These are phyloP conservation scores for Teratosphaeriaceae sp. DNA, from an alignment of 2,329 filamentous ascomycete genomes.

Conservation along the genomic window DNA sequence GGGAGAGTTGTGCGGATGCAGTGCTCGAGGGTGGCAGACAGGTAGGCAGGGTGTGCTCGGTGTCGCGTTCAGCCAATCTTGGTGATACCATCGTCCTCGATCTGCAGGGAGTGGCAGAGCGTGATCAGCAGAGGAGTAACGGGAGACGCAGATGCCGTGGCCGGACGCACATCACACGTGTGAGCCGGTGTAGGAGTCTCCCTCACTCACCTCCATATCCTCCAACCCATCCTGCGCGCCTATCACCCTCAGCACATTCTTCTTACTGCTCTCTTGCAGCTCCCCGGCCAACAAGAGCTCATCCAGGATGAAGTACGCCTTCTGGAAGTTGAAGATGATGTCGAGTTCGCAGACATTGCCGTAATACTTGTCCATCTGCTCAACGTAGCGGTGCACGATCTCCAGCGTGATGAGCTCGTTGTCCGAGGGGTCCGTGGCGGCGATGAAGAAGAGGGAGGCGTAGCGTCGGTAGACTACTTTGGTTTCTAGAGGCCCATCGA, in stretches of 20 bases:
- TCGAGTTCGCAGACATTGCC: slow-evolving; percentile 99
- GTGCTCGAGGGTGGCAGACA: no score
- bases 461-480: slow-evolving; percentile 99
- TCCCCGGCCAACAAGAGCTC: slow-evolving; percentile 92
- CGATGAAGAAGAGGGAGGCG: slow-evolving; percentile 98
- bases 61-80: slow-evolving; percentile 55
- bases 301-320: slow-evolving; percentile 98
- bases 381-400: slow-evolving; percentile 97
- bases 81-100: slow-evolving; percentile 36
- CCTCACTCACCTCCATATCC: slow-evolving; percentile 89
- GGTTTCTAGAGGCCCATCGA: slow-evolving; percentile 80
- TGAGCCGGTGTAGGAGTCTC: slow-evolving; percentile 7
- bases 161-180: slow-evolving; percentile 5
- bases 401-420: slow-evolving; percentile 98
- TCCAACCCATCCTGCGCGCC: slow-evolving; percentile 95
- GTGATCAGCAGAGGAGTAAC: slow-evolving; percentile 2
- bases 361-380: slow-evolving; percentile 99
- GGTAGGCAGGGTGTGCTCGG: slow-evolving; percentile 2
- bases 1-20: no score
- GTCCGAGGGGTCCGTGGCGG: slow-evolving; percentile 91
- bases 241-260: slow-evolving; percentile 94
- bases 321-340: slow-evolving; percentile 99
- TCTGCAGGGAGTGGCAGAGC: slow-evolving; percentile 19
- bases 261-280: slow-evolving; percentile 98
- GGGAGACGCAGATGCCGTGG: background rate